phyloP scores from a whole-genome alignment of 2,329 filamentous ascomycete species.

The Ophiostoma triangulosporum region DNA sequence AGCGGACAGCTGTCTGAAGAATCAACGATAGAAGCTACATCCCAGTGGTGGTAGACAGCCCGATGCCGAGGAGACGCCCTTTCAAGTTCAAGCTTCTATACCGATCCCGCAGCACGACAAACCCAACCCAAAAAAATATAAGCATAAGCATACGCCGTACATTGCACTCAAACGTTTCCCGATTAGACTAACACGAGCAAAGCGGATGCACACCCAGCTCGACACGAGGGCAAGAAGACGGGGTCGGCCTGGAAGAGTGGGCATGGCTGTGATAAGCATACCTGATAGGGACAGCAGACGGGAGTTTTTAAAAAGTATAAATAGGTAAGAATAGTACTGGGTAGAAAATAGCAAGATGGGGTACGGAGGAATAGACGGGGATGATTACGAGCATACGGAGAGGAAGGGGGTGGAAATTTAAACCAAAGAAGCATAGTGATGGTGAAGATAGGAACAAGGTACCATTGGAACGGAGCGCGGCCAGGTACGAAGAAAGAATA shows the following conservation, averaged over 20 bases:
- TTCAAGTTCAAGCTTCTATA: too few species aligned
- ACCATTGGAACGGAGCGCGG: background rate
- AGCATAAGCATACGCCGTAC: background rate
- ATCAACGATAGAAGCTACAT: too few species aligned
- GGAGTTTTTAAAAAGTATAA: background rate
- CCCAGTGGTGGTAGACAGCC: too few species aligned
- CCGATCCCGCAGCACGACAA: too few species aligned
- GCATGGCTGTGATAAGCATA: background rate
- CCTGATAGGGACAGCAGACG: background rate
- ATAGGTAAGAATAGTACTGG: background rate
- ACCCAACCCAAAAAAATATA: too few species aligned
- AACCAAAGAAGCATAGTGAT: background rate
- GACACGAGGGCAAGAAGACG: background rate
- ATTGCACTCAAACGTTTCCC: background rate
- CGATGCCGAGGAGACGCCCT: too few species aligned
- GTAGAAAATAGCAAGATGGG: background rate
- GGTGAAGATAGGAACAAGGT: background rate
- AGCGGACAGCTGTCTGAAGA: too few species aligned
- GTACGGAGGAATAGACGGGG: background rate
- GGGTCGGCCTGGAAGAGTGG: background rate
- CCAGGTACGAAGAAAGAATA: background rate
- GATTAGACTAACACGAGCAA: background rate
- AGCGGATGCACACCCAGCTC: constrained; percentile 1
- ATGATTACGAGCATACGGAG: background rate
- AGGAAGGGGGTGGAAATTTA: background rate